A percentile compares a stretch with the other conserved stretches of the same genome.
phyloP scores from a whole-genome alignment of 2,329 filamentous ascomycete genomes.

The Aureobasidium musti region DNA sequence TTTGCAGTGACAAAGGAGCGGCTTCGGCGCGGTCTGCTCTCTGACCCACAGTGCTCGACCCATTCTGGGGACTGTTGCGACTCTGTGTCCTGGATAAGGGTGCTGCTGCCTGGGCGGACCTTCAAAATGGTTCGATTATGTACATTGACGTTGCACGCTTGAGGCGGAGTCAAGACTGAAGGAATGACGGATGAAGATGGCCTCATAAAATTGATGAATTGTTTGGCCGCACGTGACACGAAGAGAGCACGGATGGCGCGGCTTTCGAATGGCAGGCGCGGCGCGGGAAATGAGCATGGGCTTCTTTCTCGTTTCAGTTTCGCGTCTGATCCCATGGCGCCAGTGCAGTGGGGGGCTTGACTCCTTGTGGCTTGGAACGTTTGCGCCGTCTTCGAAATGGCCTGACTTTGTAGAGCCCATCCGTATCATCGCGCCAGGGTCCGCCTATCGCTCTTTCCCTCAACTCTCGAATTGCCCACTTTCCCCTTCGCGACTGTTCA shows the following conservation, averaged over 20 bases:
- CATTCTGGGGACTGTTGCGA: not conserved
- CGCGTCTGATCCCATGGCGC: slow-evolving; percentile 7
- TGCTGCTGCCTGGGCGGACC: not conserved
- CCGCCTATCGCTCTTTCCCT: not conserved
- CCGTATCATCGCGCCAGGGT: slow-evolving; percentile 7
- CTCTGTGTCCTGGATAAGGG: not conserved
- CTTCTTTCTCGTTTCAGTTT: slow-evolving; percentile 15
- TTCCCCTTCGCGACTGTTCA: slow-evolving; percentile 14
- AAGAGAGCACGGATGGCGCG: not conserved
- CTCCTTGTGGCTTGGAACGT: slow-evolving; percentile 12
- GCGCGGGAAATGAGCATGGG: slow-evolving; percentile 9
- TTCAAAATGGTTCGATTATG: slow-evolving; percentile 6
- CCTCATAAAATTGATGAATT: not conserved
- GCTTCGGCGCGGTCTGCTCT: not conserved
- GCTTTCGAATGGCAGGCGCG: not conserved
- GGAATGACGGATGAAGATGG: not conserved
- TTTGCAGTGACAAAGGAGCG: not conserved
- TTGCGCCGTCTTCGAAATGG: slow-evolving; percentile 10
- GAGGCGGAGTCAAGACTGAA: not conserved
- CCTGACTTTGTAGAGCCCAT: slow-evolving; percentile 2
- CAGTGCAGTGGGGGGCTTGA: slow-evolving; percentile 16
- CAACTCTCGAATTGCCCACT: not conserved
- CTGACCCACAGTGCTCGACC: not conserved
- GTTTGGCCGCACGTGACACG: not conserved
- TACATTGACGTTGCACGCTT: not conserved